Percentiles rank a stretch among this genome's conserved stretches.
phyloP scores from a whole-genome alignment of 2,329 filamentous ascomycete genomes.

The Macrophomina pseudophaseolina region DNA sequence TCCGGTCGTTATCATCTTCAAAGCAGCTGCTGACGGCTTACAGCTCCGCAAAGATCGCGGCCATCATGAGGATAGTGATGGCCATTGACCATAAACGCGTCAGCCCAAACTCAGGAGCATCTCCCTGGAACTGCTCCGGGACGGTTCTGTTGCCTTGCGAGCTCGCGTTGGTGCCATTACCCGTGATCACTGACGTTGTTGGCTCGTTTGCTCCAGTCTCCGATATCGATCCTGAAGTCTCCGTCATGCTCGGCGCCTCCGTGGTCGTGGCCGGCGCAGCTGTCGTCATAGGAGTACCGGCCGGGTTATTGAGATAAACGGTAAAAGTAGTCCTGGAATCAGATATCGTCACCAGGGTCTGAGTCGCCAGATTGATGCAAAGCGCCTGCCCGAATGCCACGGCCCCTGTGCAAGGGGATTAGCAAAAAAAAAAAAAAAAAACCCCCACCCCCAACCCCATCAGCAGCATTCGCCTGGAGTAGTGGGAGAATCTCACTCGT shows the following conservation, averaged over 20 bases:
- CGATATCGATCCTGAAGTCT: not conserved
- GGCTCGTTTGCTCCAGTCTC: not conserved
- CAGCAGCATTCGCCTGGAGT: not conserved
- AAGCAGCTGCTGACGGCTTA: constrained; percentile 8
- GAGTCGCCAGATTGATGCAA: constrained; percentile 10
- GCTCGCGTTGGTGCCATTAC: not conserved
- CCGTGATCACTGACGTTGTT: not conserved
- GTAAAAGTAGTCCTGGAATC: constrained; percentile 1
- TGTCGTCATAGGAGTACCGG: not conserved
- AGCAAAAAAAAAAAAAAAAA: too few species aligned
- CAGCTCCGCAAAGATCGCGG: constrained; percentile 27
- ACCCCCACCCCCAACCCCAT: too few species aligned
- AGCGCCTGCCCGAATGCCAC: not conserved
- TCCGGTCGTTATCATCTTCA: not conserved
- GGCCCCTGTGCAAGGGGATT: not conserved
- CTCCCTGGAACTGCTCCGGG: constrained; percentile 8
- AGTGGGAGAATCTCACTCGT: not conserved
- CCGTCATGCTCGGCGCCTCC: not conserved
- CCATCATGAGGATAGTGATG: constrained; percentile 22
- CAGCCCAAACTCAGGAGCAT: constrained; percentile 19
- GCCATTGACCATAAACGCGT: constrained; percentile 18
- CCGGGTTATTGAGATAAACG: not conserved
- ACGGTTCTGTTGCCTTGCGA: not conserved
- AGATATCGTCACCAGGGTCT: constrained; percentile 1
- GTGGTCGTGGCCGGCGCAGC: not conserved